Evolutionary conservation across 768 basidiomycete species (phyloP).

Genomic region (Galerina marginata): DNA sequence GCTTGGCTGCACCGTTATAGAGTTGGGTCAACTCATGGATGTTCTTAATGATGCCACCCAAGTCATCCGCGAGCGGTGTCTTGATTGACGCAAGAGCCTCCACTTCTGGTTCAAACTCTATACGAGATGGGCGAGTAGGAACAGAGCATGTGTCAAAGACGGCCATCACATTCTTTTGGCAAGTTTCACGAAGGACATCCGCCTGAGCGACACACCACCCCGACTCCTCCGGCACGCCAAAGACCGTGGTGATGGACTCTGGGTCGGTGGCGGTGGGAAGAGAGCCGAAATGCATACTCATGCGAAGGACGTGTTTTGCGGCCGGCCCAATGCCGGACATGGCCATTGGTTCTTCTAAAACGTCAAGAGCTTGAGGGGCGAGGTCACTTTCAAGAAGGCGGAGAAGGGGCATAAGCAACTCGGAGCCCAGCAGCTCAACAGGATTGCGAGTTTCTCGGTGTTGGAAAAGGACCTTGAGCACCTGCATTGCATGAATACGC

Average conservation of each 20-base stretch:
- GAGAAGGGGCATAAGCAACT: constrained; percentile 89
- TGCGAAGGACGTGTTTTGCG: constrained; percentile 86
- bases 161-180: constrained; percentile 79
- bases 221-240: constrained; percentile 80
- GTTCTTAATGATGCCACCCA: constrained; percentile 80
- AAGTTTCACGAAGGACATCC: constrained; percentile 62
- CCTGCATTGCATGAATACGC: constrained; percentile 81
- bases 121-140: constrained; percentile 68
- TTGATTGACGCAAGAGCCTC: constrained; percentile 48
- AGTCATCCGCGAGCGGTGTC: constrained; percentile 59
- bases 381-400: constrained; percentile 89
- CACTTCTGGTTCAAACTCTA: constrained; percentile 74
- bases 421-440: constrained; percentile 77
- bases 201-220: constrained; percentile 87
- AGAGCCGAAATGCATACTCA: constrained; percentile 78
- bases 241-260: constrained; percentile 70
- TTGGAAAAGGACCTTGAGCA: constrained; percentile 88
- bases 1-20: constrained; percentile 57
- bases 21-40: constrained; percentile 77
- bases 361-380: constrained; percentile 84
- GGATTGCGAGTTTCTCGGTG: constrained; percentile 80
- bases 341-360: constrained; percentile 89
- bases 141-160: constrained; percentile 86
- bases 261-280: constrained; percentile 41
- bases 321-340: constrained; percentile 78